Conservation (phyloP, 768 basidiomycete species). For the Porphyrellus cyaneotinctus region DNA sequence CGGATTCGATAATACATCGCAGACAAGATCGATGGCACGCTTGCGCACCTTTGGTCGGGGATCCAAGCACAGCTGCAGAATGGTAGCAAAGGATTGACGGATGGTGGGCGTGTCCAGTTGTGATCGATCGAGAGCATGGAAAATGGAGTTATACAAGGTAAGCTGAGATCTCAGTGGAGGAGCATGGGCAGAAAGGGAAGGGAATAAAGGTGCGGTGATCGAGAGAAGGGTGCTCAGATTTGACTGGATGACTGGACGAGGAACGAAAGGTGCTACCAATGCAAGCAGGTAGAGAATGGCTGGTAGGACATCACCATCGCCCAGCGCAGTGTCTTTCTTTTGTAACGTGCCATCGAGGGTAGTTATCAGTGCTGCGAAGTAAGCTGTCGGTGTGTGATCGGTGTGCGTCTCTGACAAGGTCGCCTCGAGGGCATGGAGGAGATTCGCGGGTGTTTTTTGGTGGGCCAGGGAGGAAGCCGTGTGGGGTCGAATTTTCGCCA, state of each 20-base stretch:
- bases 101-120: conserved; percentile 65
- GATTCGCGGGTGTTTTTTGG: conserved; percentile 84
- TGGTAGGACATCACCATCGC: conserved; percentile 52
- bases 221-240: conserved; percentile 68
- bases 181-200: conserved; percentile 56
- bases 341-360: conserved; percentile 76
- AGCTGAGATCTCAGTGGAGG: conserved; percentile 86
- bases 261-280: conserved; percentile 43
- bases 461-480: conserved; percentile 75
- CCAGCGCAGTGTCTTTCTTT: conserved; percentile 59
- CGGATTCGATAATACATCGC: conserved; percentile 69
- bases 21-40: conserved; percentile 82
- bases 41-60: conserved; percentile 91
- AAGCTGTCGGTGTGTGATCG: conserved; percentile 77
- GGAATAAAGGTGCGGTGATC: conserved; percentile 77
- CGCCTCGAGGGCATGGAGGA: conserved; percentile 81
- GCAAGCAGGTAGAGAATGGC: conserved; percentile 38
- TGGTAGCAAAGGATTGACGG: conserved; percentile 79
- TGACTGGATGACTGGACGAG: conserved; percentile 74
- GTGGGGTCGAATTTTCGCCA: conserved; percentile 86
- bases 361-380: conserved; percentile 88
- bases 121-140: conserved; percentile 65
- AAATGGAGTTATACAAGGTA: conserved; percentile 64
- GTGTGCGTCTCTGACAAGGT: conserved; percentile 68
- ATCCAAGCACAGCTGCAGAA: conserved; percentile 82